Evolutionary conservation across 2,329 filamentous ascomycete species (phyloP), one percentile per base, ranked within the genome.

Genomic region (Pseudogymnoascus destructans): DNA sequence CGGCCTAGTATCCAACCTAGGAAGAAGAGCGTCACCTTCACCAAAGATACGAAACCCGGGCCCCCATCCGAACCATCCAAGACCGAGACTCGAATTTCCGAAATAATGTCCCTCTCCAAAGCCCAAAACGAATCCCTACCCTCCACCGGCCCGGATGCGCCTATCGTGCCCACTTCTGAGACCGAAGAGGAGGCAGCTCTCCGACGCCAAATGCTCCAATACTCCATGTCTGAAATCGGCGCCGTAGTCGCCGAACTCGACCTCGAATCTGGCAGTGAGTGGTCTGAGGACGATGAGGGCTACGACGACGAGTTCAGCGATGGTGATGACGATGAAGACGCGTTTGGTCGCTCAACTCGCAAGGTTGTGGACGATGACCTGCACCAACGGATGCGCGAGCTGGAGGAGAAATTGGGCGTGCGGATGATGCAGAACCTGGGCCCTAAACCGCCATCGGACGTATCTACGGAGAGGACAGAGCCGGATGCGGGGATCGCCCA

Each of bases 211-310:
- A 97, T 98, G 91, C 77, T 97, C 6, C 79, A 87, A 62, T 98
- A 97, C 68, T 85, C 88, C 61, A 75, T 95, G 71, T 85, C 86
- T 46, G 92, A 97, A 70, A 85, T 98, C 59, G 89, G 90, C 3
- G 83, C 89, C 35, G 87, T 98, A 2, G 93, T 98, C 13, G 93
- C 93, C 13, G 90, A 97, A 72, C 79, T 98, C 49, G 82, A 95
- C 59, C 71, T 97, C 1, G 89, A 95, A 62, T 85, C 91, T 60
- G 80, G 77, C 21, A 71, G 72, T 54, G 81, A 82, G 57, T 79
- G 79, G 52, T 76, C 77, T n/a, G 72, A 76, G 38, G 73, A 77
- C 10, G 76, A 75, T 15, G 72, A 80, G 15, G 76, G 80, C 36
- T 73, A 75, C 1, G 74, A 79, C 2, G 76, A 79, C 6, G 75